Evolutionary conservation across 1,284 basidiomycete genomes (phyloP).

Genomic region (Rhodotorula mucilaginosa): DNA sequence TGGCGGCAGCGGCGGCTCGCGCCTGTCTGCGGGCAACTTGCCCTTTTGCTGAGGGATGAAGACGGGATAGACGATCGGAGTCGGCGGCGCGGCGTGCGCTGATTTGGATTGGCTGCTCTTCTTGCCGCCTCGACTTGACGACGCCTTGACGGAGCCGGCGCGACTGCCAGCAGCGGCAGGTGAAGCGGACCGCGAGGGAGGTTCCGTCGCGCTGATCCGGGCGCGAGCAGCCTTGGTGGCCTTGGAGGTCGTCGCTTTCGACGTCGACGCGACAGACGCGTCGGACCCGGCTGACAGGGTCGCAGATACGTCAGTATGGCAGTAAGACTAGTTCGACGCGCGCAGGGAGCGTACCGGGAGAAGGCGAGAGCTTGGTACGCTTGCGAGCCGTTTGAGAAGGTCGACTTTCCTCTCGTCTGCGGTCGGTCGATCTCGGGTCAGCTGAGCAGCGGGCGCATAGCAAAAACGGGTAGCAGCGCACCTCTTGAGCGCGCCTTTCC

Average conservation of each 20-base stretch:
- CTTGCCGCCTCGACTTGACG: background rate
- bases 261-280: background rate
- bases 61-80: background rate
- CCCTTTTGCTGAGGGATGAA: conserved; percentile 15
- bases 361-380: conserved; percentile 14
- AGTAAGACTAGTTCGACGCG: background rate
- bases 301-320: too few relatives aligned
- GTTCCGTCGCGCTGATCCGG: conserved; percentile 1
- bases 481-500: conserved; percentile 3
- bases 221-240: conserved; percentile 1
- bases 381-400: conserved; percentile 16
- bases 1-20: conserved; percentile 17
- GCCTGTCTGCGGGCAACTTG: background rate
- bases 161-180: background rate
- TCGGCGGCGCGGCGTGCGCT: background rate
- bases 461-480: background rate
- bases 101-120: background rate
- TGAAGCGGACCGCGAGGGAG: conserved; percentile 2
- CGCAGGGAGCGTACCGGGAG: conserved; percentile 7
- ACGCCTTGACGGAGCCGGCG: background rate
- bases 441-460: background rate
- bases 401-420: conserved; percentile 1
- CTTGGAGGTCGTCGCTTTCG: background rate
- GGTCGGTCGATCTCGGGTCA: background rate
- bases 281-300: conserved; percentile 11